These are phyloP conservation scores for Coemansia sp. DNA, from an alignment of 192 early-diverging fungal genomes.

Conservation along the genomic window DNA sequence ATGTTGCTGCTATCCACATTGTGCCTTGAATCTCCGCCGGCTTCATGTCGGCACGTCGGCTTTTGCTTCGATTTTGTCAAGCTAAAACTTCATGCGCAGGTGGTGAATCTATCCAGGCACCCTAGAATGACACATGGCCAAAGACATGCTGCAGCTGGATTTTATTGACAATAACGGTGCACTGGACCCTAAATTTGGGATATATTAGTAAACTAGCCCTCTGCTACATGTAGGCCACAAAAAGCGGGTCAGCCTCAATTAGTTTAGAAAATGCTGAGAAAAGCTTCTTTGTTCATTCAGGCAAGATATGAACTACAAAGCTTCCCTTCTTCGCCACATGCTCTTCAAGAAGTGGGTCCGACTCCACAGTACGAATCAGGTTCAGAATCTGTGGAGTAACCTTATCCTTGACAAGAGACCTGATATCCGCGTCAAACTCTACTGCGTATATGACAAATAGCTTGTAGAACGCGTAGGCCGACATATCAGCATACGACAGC, in stretches of 20 bases:
- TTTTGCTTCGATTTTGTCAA: neutral
- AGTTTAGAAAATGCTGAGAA: no score
- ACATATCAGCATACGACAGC: slow-evolving; percentile 47
- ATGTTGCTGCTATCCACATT: neutral
- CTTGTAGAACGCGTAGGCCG: slow-evolving; percentile 22
- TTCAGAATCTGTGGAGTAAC: slow-evolving; percentile 33
- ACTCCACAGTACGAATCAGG: slow-evolving; percentile 26
- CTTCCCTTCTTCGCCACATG: slow-evolving; percentile 3
- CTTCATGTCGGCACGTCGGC: neutral
- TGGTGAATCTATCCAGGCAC: neutral
- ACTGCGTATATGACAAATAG: neutral
- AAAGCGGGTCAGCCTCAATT: slow-evolving; percentile 10
- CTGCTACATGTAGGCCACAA: neutral
- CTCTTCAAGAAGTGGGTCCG: neutral
- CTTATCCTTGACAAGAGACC: slow-evolving; percentile 2
- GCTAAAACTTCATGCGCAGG: neutral
- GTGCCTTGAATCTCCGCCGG: slow-evolving; percentile 1
- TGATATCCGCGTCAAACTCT: neutral
- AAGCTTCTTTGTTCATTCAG: neutral
- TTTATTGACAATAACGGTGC: no score
- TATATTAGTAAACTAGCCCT: neutral
- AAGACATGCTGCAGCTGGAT: no score
- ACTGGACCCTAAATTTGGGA: neutral
- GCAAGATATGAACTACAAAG: neutral
- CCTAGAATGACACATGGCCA: neutral